These are phyloP conservation scores for Tardiomyces depauwii DNA, from an alignment of 1,139 yeast genomes.

Conservation along the genomic window DNA sequence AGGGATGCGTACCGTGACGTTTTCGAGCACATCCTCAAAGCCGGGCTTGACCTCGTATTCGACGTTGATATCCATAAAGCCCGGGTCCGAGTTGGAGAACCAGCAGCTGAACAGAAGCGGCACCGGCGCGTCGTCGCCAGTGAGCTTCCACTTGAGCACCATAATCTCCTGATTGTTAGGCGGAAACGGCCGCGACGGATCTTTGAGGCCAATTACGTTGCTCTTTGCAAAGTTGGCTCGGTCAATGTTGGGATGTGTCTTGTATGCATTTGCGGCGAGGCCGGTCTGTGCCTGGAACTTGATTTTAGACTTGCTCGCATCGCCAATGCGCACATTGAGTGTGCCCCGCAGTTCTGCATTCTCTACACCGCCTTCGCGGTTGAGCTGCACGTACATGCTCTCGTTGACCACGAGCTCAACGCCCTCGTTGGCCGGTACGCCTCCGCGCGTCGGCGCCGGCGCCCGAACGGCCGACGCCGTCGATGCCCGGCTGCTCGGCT, in stretches of 20 bases:
- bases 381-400: slow-evolving; percentile 61
- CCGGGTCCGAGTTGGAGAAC: slow-evolving; percentile 54
- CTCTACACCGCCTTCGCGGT: slow-evolving; percentile 73
- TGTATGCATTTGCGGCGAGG: slow-evolving; percentile 53
- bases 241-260: slow-evolving; percentile 95
- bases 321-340: slow-evolving; percentile 75
- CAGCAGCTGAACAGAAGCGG: slow-evolving; percentile 79
- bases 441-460: slow-evolving; percentile 19
- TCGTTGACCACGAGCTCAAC: slow-evolving; percentile 71
- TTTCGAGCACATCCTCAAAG: slow-evolving; percentile 39
- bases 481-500: slow-evolving; percentile 7
- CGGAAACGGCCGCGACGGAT: slow-evolving; percentile 72
- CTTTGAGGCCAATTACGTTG: slow-evolving; percentile 62
- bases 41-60: slow-evolving; percentile 64
- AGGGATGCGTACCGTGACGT: slow-evolving; percentile 59
- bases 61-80: slow-evolving; percentile 61
- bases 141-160: slow-evolving; percentile 69
- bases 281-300: slow-evolving; percentile 47
- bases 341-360: slow-evolving; percentile 84
- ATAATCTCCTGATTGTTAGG: slow-evolving; percentile 83
- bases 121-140: slow-evolving; percentile 33
- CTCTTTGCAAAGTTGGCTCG: slow-evolving; percentile 50
- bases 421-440: slow-evolving; percentile 50
- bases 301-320: slow-evolving; percentile 54
- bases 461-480: slow-evolving; percentile 15